Evolutionary conservation across 1,139 yeast species (phyloP), one percentile per base, ranked within the genome.

Genomic region (Debaryomycetaceae sp.): DNA sequence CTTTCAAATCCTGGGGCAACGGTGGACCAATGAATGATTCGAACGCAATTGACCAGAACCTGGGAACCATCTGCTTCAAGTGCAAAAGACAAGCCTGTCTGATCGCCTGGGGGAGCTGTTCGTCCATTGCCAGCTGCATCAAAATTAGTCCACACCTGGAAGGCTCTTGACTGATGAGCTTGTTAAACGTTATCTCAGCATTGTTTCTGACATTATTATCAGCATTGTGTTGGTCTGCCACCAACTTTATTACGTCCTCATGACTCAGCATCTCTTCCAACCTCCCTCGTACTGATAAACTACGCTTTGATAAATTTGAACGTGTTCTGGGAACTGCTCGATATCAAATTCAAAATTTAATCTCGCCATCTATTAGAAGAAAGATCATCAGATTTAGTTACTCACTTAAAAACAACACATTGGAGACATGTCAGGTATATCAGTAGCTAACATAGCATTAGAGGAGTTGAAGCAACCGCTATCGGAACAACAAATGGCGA

Each of bases 11-110:
- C 46, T 75, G 81, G 13, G 68, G 61, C 7, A 89, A 63, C 0
- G 88, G 83, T 0, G 83, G 84, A 0, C 95, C 96, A 13, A 72
- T 62, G 58, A 81, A 91, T 11, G 89, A 83, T 41, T 80, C 84
- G 60, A 90, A 90, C 0, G 87, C 96, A 24, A 91, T 78, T 24
- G 93, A 83, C 99, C 99, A 91, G 55, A 77, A 82, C 52, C 76
- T 71, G 0, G 91, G 86, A 1, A 89, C 85, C 23, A 85, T 62
- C 45, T 86, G 70, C 57, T 88, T 84, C 50, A 89, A 62, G 50
- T 87, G 83, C 34, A 89, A 65, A 37, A 91, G 61, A 5, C 91
- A 80, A 34, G 90, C 73, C 60, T 89, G 97, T 50, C 84, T 71
- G 0, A 71, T 40, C 46, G 64, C 71, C 1, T 60, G 45, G 1